These are phyloP conservation scores for Penicillium robsamsonii DNA, from an alignment of 495 filamentous ascomycete species.

Conservation along the genomic window DNA sequence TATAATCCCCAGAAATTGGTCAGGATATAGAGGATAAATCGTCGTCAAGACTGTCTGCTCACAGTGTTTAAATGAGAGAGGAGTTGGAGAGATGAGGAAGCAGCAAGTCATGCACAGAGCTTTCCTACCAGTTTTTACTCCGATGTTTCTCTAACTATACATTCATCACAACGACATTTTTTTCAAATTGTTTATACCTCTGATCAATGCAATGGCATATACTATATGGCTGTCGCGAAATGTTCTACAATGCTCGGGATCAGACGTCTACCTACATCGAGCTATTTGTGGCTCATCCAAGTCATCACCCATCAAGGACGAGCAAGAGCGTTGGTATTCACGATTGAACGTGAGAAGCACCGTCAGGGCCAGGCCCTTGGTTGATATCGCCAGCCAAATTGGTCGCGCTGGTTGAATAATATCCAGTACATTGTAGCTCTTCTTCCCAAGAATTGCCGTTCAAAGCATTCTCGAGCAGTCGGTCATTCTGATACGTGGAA, in stretches of 20 bases:
- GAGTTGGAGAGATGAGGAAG: neutral
- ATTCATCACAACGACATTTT: neutral
- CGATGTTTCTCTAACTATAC: neutral
- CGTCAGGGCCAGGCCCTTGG: neutral
- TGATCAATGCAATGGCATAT: neutral
- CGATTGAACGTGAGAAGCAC: neutral
- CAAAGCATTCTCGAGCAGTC: neutral
- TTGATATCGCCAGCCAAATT: neutral
- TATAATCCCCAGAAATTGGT: neutral
- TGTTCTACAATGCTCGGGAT: neutral
- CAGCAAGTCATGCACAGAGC: neutral
- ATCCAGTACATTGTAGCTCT: neutral
- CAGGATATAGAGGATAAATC: conserved; percentile 2
- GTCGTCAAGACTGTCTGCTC: neutral
- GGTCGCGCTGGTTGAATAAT: neutral
- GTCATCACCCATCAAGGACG: neutral
- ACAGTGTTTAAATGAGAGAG: neutral
- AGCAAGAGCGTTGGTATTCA: neutral
- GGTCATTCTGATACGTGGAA: neutral
- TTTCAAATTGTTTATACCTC: neutral
- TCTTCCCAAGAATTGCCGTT: neutral
- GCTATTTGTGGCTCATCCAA: neutral
- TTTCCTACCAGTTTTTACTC: neutral
- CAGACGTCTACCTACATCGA: neutral
- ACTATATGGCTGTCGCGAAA: neutral